These are phyloP conservation scores for Stromatinia cepivora DNA, from an alignment of 2,329 filamentous ascomycete species.

Conservation along the genomic window DNA sequence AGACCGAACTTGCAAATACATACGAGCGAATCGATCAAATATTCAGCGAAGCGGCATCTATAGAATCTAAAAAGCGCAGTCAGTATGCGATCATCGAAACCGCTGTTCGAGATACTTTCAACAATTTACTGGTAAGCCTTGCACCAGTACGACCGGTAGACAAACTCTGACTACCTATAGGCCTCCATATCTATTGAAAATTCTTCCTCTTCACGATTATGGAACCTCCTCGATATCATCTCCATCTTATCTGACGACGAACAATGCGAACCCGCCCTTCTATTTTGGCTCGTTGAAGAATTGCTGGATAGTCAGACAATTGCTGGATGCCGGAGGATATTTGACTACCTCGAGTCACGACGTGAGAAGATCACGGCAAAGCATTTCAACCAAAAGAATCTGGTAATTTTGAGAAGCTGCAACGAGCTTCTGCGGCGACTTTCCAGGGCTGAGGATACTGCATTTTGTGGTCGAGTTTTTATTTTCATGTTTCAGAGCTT, in stretches of 20 bases:
- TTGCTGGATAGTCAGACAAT: constrained; percentile 95
- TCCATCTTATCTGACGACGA: constrained; percentile 82
- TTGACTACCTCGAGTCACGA: constrained; percentile 92
- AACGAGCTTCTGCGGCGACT: constrained; percentile 92
- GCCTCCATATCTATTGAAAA: constrained; percentile 74
- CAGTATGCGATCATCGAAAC: constrained; percentile 74
- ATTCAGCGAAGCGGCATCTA: constrained; percentile 41
- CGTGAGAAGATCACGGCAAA: constrained; percentile 82
- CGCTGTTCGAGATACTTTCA: constrained; percentile 78
- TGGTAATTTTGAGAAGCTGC: constrained; percentile 89
- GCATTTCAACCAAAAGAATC: constrained; percentile 78
- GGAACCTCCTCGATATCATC: constrained; percentile 93
- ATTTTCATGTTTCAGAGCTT: constrained; percentile 99
- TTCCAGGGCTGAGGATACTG: constrained; percentile 94
- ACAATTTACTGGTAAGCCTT: constrained; percentile 68
- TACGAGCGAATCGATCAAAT: constrained; percentile 47
- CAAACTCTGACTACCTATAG: constrained; percentile 50
- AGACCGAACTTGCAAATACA: constrained; percentile 61
- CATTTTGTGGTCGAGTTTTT: constrained; percentile 95
- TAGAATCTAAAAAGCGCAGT: constrained; percentile 46
- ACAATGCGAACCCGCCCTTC: constrained; percentile 73
- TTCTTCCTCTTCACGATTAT: constrained; percentile 77
- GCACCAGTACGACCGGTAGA: constrained; percentile 34
- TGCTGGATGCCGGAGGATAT: constrained; percentile 83
- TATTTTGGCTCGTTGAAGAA: constrained; percentile 92